Conservation (phyloP, 2,329 filamentous ascomycete species). For the Alternaria atra region DNA sequence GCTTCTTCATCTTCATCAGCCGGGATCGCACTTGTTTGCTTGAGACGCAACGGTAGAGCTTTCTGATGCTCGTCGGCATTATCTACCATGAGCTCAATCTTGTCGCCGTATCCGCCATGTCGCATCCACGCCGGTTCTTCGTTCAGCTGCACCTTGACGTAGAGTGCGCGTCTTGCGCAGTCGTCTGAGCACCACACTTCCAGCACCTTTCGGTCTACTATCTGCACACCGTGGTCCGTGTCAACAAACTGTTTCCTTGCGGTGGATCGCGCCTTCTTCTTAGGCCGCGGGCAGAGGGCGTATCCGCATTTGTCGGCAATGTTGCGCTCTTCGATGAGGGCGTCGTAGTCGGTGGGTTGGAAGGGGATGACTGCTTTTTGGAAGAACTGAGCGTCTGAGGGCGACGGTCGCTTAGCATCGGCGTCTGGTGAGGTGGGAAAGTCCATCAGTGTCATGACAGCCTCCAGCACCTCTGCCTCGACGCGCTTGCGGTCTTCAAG, state of each 20-base stretch:
- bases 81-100: constrained; percentile 53
- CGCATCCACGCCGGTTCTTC: constrained; percentile 88
- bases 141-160: constrained; percentile 86
- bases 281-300: constrained; percentile 75
- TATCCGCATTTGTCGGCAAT: constrained; percentile 86
- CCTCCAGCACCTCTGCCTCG: constrained; percentile 76
- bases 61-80: constrained; percentile 39
- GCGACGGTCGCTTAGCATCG: constrained; percentile 61
- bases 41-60: constrained; percentile 42
- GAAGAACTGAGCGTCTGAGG: constrained; percentile 71
- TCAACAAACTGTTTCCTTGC: constrained; percentile 71
- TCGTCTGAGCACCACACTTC: constrained; percentile 87
- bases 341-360: constrained; percentile 88
- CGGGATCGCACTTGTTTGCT: constrained; percentile 23
- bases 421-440: constrained; percentile 63
- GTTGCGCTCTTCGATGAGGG: constrained; percentile 87
- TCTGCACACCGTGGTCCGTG: constrained; percentile 64
- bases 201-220: constrained; percentile 75
- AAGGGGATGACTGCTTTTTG: constrained; percentile 74
- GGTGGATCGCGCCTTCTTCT: constrained; percentile 61
- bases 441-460: constrained; percentile 75
- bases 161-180: constrained; percentile 82
- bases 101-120: constrained; percentile 57
- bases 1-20: constrained; percentile 41
- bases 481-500: constrained; percentile 84